Conservation (phyloP, 169 alveolate species). For the Miamiensis avidus region DNA sequence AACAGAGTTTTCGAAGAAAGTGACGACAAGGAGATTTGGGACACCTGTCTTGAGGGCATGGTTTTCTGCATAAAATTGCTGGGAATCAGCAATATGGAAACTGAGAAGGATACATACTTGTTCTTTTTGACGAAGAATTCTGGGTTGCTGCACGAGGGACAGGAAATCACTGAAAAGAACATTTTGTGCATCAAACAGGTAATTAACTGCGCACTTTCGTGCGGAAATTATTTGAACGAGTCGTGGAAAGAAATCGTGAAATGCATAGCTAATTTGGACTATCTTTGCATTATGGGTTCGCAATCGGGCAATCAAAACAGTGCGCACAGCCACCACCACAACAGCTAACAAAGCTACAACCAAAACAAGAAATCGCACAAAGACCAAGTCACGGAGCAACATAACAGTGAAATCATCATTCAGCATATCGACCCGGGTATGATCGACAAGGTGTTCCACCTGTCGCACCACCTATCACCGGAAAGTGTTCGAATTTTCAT, state of each 20-base stretch:
- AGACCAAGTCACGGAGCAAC: conserved; percentile 49
- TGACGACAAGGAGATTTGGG: conserved; percentile 55
- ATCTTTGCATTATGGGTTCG: conserved; percentile 13
- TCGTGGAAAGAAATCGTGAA: conserved; percentile 75
- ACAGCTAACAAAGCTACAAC: conserved; percentile 28
- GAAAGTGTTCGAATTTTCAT: conserved; percentile 82
- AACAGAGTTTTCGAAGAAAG: conserved; percentile 63
- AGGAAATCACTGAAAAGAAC: conserved; percentile 80
- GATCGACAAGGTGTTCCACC: conserved; percentile 76
- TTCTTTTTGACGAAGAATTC: conserved; percentile 82
- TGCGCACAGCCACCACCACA: background rate
- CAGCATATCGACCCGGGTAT: conserved; percentile 54
- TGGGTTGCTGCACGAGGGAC: conserved; percentile 49
- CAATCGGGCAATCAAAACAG: conserved; percentile 21
- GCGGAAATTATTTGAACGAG: conserved; percentile 71
- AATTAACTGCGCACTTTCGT: conserved; percentile 75
- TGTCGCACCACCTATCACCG: conserved; percentile 68
- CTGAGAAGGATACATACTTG: conserved; percentile 86
- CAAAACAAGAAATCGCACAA: conserved; percentile 33
- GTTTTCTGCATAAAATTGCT: conserved; percentile 71
- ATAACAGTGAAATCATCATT: conserved; percentile 56
- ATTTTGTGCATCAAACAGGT: conserved; percentile 82
- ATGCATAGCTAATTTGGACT: conserved; percentile 7
- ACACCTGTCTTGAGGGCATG: conserved; percentile 72
- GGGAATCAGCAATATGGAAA: conserved; percentile 71